These are phyloP conservation scores for Eleusine coracana DNA, from an alignment of 176 grass and related monocot genomes.

Conservation along the genomic window DNA sequence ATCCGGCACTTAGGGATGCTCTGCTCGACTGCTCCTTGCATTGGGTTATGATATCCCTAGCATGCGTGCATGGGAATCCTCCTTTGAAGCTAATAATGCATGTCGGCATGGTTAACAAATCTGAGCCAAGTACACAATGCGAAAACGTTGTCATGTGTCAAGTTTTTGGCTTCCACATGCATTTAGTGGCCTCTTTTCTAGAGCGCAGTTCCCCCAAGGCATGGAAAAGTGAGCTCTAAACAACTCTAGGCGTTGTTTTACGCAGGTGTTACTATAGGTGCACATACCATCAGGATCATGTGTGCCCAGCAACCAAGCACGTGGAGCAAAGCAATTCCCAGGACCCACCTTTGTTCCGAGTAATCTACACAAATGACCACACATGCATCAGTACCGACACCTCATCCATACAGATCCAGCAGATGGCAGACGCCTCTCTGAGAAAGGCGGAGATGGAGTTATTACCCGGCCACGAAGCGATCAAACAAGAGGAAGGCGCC, in stretches of 20 bases:
- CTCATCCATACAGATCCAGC: constrained; percentile 37
- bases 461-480: constrained; percentile 12
- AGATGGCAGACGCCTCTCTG: constrained; percentile 51
- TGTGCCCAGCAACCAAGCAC: constrained; percentile 63
- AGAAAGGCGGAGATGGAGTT: constrained; percentile 29
- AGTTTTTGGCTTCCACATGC: constrained; percentile 44
- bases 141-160: constrained; percentile 42
- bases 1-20: constrained; percentile 18
- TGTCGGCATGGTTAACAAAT: constrained; percentile 52
- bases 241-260: background rate
- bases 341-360: constrained; percentile 53
- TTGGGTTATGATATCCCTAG: constrained; percentile 23
- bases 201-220: constrained; percentile 33
- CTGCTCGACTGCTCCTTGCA: background rate
- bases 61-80: constrained; percentile 38
- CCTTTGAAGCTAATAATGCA: constrained; percentile 44
- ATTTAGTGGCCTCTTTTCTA: constrained; percentile 31
- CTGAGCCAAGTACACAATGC: constrained; percentile 21
- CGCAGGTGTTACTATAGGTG: constrained; percentile 73
- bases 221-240: constrained; percentile 47
- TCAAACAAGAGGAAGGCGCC: constrained; percentile 45
- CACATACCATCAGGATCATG: constrained; percentile 55
- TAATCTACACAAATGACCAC: constrained; percentile 55
- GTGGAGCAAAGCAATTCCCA: constrained; percentile 55
- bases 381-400: constrained; percentile 34